A percentile compares a stretch with the other conserved stretches of the same genome.
Conservation (phyloP, 768 basidiomycete genomes). For the Calocybe gangraenosa region DNA sequence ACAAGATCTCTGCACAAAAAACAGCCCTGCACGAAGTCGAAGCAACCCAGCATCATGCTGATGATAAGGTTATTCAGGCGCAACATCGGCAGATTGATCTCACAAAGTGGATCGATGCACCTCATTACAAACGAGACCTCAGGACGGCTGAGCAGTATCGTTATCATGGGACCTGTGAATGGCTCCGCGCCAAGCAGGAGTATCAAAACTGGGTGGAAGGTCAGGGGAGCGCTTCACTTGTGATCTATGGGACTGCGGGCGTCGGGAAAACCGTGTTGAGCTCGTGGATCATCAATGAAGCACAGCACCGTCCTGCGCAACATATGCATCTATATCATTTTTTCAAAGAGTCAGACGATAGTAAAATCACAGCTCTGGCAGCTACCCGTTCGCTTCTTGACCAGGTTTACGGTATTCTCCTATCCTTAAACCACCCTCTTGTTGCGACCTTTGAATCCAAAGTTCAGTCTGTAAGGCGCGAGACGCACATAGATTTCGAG, state of each 20-base stretch:
- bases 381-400: too few relatives aligned
- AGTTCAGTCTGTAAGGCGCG: not conserved
- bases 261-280: too few relatives aligned
- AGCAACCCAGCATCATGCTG: too few relatives aligned
- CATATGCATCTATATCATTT: constrained; percentile 1
- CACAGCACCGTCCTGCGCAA: not conserved
- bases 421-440: not conserved
- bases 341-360: constrained; percentile 4
- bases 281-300: too few relatives aligned
- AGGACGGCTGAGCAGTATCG: not conserved
- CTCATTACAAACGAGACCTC: constrained; percentile 2
- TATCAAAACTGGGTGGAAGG: not conserved
- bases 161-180: too few relatives aligned
- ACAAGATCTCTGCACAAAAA: too few relatives aligned
- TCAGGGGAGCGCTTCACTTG: not conserved
- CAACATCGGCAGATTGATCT: too few relatives aligned
- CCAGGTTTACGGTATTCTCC: not conserved
- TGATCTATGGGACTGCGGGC: too few relatives aligned
- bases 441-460: not conserved
- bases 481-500: too few relatives aligned
- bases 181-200: not conserved
- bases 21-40: too few relatives aligned
- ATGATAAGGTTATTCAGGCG: too few relatives aligned
- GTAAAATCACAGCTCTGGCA: constrained; percentile 2
- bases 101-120: too few relatives aligned